Conservation (phyloP, 108 stramenopile genomes). For the Pseudonitzschia pungens region DNA sequence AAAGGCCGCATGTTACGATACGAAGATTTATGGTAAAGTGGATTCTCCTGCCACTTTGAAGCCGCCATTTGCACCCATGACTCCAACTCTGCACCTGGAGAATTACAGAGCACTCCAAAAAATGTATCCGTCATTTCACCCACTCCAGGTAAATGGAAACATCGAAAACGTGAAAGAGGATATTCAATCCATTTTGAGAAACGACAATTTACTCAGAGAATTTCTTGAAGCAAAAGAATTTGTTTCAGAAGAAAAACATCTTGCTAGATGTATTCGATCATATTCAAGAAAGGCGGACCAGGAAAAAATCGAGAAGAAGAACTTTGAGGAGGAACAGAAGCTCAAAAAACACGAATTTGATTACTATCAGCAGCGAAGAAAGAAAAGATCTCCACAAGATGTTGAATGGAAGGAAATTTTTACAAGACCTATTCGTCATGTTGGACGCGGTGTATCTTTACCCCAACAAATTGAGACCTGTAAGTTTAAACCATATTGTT, state of each 20-base stretch:
- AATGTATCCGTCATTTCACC: background rate
- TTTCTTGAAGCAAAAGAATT: constrained; percentile 3
- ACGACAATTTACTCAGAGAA: background rate
- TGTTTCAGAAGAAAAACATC: constrained; percentile 16
- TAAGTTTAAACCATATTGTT: constrained; percentile 7
- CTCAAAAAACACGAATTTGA: constrained; percentile 14
- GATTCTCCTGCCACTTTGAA: too few species aligned
- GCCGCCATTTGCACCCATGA: constrained; percentile 5
- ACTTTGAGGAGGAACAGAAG: constrained; percentile 30
- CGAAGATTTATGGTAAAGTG: too few species aligned
- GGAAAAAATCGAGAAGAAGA: constrained; percentile 33
- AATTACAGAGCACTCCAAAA: background rate
- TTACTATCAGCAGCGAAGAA: constrained; percentile 17
- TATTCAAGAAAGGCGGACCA: constrained; percentile 37
- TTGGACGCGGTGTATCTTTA: background rate
- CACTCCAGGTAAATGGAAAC: background rate
- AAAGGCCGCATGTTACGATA: background rate
- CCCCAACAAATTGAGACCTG: background rate
- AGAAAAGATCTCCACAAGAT: constrained; percentile 9
- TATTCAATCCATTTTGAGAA: background rate
- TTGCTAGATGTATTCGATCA: constrained; percentile 16
- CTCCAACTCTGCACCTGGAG: constrained; percentile 1
- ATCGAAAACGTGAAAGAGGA: constrained; percentile 1
- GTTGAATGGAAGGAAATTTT: constrained; percentile 17
- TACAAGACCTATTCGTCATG: background rate